Percentiles rank a stretch among this genome's conserved stretches.
Evolutionary conservation across 805 yeast genomes (phyloP).

Genomic region (Candida berthetii): DNA sequence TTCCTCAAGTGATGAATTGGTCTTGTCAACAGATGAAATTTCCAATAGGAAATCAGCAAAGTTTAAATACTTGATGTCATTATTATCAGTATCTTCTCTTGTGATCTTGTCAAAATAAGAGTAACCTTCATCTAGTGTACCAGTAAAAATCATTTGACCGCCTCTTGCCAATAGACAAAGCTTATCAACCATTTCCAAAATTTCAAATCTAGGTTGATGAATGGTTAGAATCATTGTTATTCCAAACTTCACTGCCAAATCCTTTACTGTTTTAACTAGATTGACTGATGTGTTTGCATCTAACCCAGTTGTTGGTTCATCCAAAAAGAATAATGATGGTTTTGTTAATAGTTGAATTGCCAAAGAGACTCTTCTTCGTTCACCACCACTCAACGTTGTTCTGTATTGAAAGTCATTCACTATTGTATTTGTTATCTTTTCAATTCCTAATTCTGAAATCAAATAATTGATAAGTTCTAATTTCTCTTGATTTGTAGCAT

Average conservation of each 20-base stretch:
- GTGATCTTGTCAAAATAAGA: constrained; percentile 35
- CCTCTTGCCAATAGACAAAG: constrained; percentile 67
- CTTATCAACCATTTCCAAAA: constrained; percentile 60
- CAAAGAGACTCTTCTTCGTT: constrained; percentile 68
- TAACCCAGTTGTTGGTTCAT: constrained; percentile 86
- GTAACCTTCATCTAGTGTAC: constrained; percentile 42
- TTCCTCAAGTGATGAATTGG: constrained; percentile 26
- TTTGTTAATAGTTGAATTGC: constrained; percentile 73
- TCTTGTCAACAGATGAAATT: constrained; percentile 49
- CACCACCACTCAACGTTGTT: constrained; percentile 76
- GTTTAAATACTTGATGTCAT: constrained; percentile 40
- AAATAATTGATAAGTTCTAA: constrained; percentile 48
- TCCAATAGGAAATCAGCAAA: constrained; percentile 61
- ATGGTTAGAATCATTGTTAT: constrained; percentile 71
- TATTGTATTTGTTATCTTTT: constrained; percentile 52
- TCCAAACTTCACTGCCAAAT: constrained; percentile 48
- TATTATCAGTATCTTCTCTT: constrained; percentile 14
- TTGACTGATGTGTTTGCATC: constrained; percentile 73
- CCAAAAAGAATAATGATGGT: constrained; percentile 72
- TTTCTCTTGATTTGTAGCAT: constrained; percentile 38
- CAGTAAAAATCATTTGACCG: constrained; percentile 40
- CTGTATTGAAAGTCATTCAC: constrained; percentile 47
- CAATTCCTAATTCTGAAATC: constrained; percentile 57
- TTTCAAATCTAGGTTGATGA: constrained; percentile 83
- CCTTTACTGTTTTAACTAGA: constrained; percentile 54